Evolutionary conservation across 768 basidiomycete species (phyloP).

Genomic region (Leccinum longicurvipes): DNA sequence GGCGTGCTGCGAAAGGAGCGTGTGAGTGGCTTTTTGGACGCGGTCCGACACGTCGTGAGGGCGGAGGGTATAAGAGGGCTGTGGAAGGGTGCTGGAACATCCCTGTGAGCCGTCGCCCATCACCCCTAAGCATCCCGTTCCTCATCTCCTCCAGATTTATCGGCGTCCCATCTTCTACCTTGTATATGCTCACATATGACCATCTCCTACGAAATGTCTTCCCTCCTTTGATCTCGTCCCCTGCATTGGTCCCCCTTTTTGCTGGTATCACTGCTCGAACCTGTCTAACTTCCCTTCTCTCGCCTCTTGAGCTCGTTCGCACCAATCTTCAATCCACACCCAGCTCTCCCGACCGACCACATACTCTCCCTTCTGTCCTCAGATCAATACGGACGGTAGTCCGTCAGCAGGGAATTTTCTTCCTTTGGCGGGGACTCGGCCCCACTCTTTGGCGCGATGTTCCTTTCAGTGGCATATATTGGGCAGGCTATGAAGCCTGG

Average conservation of each 20-base stretch:
- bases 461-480: constrained; percentile 95
- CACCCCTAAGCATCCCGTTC: background rate
- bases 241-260: constrained; percentile 60
- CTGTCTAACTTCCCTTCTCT: constrained; percentile 70
- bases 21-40: constrained; percentile 84
- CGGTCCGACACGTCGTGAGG: constrained; percentile 72
- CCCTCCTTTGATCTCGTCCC: constrained; percentile 55
- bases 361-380: constrained; percentile 76
- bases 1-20: constrained; percentile 68
- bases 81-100: constrained; percentile 94
- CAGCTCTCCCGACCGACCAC: constrained; percentile 60
- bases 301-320: constrained; percentile 89
- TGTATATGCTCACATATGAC: constrained; percentile 96
- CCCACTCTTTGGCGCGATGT: constrained; percentile 96
- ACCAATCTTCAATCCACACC: constrained; percentile 93
- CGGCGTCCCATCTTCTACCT: constrained; percentile 86
- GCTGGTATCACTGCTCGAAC: constrained; percentile 85
- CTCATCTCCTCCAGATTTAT: constrained; percentile 56
- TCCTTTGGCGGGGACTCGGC: constrained; percentile 88
- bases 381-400: constrained; percentile 58
- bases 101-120: constrained; percentile 55
- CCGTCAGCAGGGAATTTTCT: constrained; percentile 57
- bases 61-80: constrained; percentile 82
- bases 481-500: constrained; percentile 89
- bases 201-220: constrained; percentile 66